phyloP scores from a whole-genome alignment of 768 basidiomycete species.

The Boletus reticuloceps region DNA sequence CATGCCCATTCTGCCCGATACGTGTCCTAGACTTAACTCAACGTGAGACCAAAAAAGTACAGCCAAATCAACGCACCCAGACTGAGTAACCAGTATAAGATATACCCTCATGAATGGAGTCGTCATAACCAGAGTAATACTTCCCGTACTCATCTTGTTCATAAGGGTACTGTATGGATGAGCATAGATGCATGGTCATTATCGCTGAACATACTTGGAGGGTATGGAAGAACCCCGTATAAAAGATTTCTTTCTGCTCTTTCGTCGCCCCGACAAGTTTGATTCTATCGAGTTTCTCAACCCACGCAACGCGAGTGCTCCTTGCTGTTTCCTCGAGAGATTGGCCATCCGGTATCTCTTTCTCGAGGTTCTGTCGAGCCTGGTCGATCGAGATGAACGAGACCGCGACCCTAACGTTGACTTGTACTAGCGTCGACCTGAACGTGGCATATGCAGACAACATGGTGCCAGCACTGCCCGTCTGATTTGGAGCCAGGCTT shows the following conservation, averaged over 20 bases:
- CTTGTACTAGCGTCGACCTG: constrained; percentile 24
- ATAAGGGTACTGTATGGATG: constrained; percentile 60
- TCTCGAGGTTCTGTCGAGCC: constrained; percentile 50
- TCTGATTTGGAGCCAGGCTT: constrained; percentile 30
- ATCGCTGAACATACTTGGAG: constrained; percentile 43
- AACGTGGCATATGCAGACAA: constrained; percentile 55
- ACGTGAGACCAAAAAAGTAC: neutral
- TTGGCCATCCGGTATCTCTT: constrained; percentile 45
- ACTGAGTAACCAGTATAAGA: constrained; percentile 82
- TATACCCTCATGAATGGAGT: constrained; percentile 56
- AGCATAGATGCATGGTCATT: neutral
- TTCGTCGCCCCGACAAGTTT: constrained; percentile 47
- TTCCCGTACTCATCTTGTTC: constrained; percentile 63
- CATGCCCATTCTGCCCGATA: constrained; percentile 79
- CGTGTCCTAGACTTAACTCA: constrained; percentile 54
- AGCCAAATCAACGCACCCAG: constrained; percentile 47
- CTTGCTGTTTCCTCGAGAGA: constrained; percentile 52
- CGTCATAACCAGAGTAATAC: constrained; percentile 81
- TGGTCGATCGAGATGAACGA: constrained; percentile 75
- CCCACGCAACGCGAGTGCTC: constrained; percentile 50
- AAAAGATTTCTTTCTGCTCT: constrained; percentile 49
- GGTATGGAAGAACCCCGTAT: constrained; percentile 63
- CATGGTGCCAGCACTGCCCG: constrained; percentile 39
- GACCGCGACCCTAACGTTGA: constrained; percentile 63
- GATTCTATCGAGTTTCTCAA: constrained; percentile 53